Conservation (phyloP, 345 rosid genomes). For the Passiflora organensis region DNA sequence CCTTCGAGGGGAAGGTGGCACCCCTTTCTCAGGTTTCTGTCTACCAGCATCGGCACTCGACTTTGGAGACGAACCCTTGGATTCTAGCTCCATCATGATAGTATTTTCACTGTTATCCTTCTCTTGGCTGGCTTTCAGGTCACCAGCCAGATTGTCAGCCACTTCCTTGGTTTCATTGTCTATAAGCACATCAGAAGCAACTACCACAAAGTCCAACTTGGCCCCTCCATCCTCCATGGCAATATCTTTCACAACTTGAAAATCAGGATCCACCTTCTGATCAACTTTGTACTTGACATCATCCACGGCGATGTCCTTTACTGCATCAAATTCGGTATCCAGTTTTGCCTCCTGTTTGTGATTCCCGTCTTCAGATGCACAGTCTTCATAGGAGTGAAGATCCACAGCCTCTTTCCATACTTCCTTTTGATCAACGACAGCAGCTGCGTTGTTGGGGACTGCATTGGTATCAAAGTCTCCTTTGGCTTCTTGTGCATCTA, state of each 20-base stretch:
- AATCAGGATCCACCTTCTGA: slow-evolving; percentile 43
- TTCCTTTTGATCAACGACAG: too few species aligned
- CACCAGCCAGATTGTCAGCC: slow-evolving; percentile 31
- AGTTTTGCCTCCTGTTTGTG: slow-evolving; percentile 40
- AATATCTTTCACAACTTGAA: slow-evolving; percentile 75
- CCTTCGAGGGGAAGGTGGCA: slow-evolving; percentile 45
- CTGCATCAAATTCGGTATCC: slow-evolving; percentile 48
- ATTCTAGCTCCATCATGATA: slow-evolving; percentile 30
- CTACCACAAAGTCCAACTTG: slow-evolving; percentile 26
- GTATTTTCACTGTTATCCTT: slow-evolving; percentile 38
- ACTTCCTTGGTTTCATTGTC: slow-evolving; percentile 33
- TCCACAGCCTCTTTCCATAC: too few species aligned
- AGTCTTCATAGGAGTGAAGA: slow-evolving; percentile 62
- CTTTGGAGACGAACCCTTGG: slow-evolving; percentile 29
- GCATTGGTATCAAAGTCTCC: slow-evolving; percentile 33
- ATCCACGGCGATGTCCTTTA: slow-evolving; percentile 90
- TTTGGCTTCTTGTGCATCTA: slow-evolving; percentile 59
- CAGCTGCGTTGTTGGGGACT: slow-evolving; percentile 28
- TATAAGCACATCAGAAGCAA: slow-evolving; percentile 30
- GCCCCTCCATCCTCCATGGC: slow-evolving; percentile 63
- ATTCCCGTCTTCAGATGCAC: slow-evolving; percentile 64
- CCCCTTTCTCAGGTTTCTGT: slow-evolving; percentile 47
- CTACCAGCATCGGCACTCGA: slow-evolving; percentile 30
- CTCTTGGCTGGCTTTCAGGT: slow-evolving; percentile 36
- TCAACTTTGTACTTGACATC: slow-evolving; percentile 71